These are phyloP conservation scores for Colletotrichum musae DNA, from an alignment of 2,329 filamentous ascomycete species.

Conservation along the genomic window DNA sequence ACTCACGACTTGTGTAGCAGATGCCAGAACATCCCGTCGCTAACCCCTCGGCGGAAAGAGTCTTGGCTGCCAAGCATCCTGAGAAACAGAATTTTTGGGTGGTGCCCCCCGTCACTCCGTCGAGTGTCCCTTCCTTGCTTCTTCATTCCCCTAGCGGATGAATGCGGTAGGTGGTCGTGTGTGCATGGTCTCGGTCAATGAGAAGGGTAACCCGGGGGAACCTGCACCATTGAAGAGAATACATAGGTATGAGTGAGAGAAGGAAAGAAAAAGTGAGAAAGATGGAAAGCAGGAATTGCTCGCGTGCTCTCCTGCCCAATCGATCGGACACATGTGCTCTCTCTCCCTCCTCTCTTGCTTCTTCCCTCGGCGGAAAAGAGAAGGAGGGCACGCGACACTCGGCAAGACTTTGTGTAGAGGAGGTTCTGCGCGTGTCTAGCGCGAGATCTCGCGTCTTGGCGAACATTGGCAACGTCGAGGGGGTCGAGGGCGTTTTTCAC, in stretches of 20 bases:
- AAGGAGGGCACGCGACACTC: conserved; percentile 37
- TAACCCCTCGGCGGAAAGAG: conserved; percentile 17
- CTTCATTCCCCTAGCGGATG: too few species aligned
- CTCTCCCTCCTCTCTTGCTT: not conserved
- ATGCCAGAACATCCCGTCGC: not conserved
- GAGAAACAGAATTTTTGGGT: too few species aligned
- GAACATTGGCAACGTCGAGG: conserved; percentile 6
- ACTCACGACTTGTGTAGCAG: conserved; percentile 20
- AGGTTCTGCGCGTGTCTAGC: conserved; percentile 4
- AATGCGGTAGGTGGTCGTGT: not conserved
- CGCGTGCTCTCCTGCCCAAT: conserved; percentile 32
- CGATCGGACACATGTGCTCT: conserved; percentile 32
- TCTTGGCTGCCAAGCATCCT: conserved; percentile 23
- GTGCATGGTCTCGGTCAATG: conserved; percentile 4
- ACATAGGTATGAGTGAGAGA: not conserved
- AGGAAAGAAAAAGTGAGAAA: not conserved
- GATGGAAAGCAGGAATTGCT: conserved; percentile 17
- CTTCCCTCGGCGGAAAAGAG: conserved; percentile 5
- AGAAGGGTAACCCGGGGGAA: conserved; percentile 7
- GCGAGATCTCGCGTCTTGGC: conserved; percentile 34
- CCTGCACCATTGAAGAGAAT: not conserved
- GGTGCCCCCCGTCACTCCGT: too few species aligned
- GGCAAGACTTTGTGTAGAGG: not conserved
- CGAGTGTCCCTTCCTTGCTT: too few species aligned
- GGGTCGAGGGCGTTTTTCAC: too few species aligned